Percentiles rank a stretch among this genome's conserved stretches.
Evolutionary conservation across 1,139 yeast species (phyloP).

Genomic region (Debaryomycetaceae sp.): DNA sequence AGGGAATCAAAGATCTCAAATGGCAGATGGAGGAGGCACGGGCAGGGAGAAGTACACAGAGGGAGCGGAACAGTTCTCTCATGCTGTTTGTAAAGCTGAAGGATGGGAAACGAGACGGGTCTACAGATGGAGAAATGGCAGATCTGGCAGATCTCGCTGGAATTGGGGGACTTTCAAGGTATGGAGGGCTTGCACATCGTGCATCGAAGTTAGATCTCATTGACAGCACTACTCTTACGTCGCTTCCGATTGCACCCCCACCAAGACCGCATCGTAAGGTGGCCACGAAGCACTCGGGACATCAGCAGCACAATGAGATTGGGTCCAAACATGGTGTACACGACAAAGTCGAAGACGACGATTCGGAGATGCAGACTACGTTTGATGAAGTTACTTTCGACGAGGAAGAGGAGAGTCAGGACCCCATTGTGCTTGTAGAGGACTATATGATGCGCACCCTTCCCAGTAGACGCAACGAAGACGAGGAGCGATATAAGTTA

Average conservation of each 20-base stretch:
- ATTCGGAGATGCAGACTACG: not conserved
- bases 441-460: constrained; percentile 34
- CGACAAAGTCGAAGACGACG: constrained; percentile 11
- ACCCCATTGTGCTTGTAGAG: constrained; percentile 51
- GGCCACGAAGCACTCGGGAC: not conserved
- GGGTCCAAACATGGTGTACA: constrained; percentile 7
- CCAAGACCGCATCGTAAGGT: constrained; percentile 15
- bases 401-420: constrained; percentile 33
- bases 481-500: constrained; percentile 8
- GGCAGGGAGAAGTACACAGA: no score
- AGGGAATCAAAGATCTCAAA: not conserved
- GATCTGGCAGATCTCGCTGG: not conserved
- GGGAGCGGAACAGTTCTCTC: not conserved
- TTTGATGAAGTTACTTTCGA: constrained; percentile 6
- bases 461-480: not conserved
- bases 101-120: not conserved
- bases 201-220: constrained; percentile 61
- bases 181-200: constrained; percentile 19
- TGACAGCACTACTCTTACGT: constrained; percentile 60
- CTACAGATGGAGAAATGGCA: not conserved
- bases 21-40: not conserved
- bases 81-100: not conserved
- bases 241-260: constrained; percentile 66
- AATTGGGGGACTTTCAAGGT: no score
- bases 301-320: not conserved